These are phyloP conservation scores for Schwanniomyces etchellsii DNA, from an alignment of 1,139 yeast genomes.

Conservation along the genomic window DNA sequence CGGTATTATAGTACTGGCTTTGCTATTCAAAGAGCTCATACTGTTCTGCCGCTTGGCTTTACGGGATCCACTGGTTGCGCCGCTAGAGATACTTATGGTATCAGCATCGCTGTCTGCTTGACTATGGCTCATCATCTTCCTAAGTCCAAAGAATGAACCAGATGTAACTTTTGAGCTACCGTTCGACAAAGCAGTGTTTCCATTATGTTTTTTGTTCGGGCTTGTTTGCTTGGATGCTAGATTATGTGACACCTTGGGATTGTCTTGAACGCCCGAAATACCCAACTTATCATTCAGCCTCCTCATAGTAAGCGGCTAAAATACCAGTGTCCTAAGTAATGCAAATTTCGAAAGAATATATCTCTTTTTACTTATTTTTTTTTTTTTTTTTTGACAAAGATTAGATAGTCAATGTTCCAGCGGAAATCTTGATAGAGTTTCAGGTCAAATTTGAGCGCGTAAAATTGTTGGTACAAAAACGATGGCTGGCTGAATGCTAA, in stretches of 20 bases:
- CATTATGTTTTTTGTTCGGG: background rate
- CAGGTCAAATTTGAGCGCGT: too few species aligned
- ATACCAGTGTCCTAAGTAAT: slow-evolving; percentile 1
- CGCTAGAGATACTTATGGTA: slow-evolving; percentile 25
- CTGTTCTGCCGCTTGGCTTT: slow-evolving; percentile 3
- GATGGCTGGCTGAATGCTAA: too few species aligned
- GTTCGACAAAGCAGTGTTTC: background rate
- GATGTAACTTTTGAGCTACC: too few species aligned
- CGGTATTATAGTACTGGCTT: slow-evolving; percentile 49
- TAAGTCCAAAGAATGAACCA: slow-evolving; percentile 35
- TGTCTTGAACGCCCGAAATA: background rate
- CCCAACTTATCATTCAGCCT: background rate
- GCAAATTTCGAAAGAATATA: too few species aligned
- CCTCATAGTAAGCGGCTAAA: background rate
- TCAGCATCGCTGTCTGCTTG: slow-evolving; percentile 18
- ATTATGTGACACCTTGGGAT: background rate
- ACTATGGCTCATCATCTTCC: slow-evolving; percentile 19
- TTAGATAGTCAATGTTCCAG: too few species aligned
- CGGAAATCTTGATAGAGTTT: too few species aligned
- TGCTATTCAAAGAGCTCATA: slow-evolving; percentile 37
- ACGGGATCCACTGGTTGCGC: slow-evolving; percentile 12
- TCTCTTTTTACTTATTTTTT: too few species aligned
- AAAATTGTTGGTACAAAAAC: too few species aligned
- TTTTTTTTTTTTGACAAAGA: too few species aligned
- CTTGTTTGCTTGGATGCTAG: background rate